These are phyloP conservation scores for Aspergillus latus DNA, from an alignment of 2,329 filamentous ascomycete species.

Conservation along the genomic window DNA sequence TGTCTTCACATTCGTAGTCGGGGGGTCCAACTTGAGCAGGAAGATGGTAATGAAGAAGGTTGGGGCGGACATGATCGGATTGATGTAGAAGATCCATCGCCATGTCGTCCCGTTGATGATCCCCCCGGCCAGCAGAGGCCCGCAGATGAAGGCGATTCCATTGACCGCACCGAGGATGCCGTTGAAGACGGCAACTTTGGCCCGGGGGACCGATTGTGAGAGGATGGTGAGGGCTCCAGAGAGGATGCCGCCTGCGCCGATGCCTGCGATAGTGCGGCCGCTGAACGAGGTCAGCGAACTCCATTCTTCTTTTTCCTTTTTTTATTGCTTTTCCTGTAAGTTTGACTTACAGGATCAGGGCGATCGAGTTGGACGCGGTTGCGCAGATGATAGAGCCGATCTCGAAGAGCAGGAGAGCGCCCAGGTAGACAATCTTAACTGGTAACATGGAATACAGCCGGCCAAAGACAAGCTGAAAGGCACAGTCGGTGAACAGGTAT, in stretches of 20 bases:
- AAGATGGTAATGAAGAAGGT: background rate
- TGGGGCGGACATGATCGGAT: conserved; percentile 11
- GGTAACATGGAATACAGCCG: conserved; percentile 10
- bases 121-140: conserved; percentile 8
- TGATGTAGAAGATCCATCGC: conserved; percentile 20
- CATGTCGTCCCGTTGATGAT: conserved; percentile 11
- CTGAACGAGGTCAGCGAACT: background rate
- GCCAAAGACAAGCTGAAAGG: conserved; percentile 4
- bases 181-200: background rate
- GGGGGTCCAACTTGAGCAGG: background rate
- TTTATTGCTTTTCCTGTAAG: background rate
- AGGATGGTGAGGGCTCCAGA: conserved; percentile 1
- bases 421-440: conserved; percentile 21
- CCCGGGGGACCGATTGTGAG: background rate
- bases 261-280: conserved; percentile 5
- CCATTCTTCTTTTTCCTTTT: too few relatives aligned
- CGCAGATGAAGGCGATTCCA: background rate
- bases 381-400: conserved; percentile 26
- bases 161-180: background rate
- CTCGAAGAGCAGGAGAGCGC: conserved; percentile 26
- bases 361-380: conserved; percentile 19
- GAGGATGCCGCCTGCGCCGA: conserved; percentile 1
- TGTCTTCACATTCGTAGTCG: background rate
- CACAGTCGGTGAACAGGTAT: conserved; percentile 7
- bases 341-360: conserved; percentile 14